Evolutionary conservation across 2,329 filamentous ascomycete species (phyloP).

Genomic region (Trichoderma sp.): DNA sequence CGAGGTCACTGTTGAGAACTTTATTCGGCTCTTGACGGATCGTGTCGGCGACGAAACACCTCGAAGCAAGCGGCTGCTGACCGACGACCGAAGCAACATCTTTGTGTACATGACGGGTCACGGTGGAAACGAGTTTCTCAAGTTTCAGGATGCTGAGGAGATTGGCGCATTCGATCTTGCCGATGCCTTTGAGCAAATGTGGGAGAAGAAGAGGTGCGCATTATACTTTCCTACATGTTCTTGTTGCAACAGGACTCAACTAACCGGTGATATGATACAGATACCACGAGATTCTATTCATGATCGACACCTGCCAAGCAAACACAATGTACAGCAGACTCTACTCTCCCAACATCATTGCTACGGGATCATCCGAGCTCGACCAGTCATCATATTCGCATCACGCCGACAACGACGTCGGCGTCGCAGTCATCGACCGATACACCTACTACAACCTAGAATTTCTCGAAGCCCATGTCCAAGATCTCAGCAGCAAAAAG

Average conservation of each 20-base stretch:
- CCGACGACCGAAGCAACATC: conserved; percentile 94
- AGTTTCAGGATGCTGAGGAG: conserved; percentile 98
- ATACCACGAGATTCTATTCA: conserved; percentile 97
- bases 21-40: conserved; percentile 92
- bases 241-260: background rate
- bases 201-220: conserved; percentile 91
- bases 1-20: conserved; percentile 98
- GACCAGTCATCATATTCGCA: conserved; percentile 97
- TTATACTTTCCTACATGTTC: background rate
- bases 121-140: conserved; percentile 95
- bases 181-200: conserved; percentile 99
- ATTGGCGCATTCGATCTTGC: conserved; percentile 95
- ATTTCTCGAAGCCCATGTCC: conserved; percentile 88
- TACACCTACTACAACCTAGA: conserved; percentile 99
- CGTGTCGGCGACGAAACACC: conserved; percentile 94
- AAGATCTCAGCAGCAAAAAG: conserved; percentile 81
- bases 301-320: conserved; percentile 99
- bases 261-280: conserved; percentile 40
- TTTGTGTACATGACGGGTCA: conserved; percentile 99
- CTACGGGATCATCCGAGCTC: conserved; percentile 92
- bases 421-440: conserved; percentile 95
- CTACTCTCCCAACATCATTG: conserved; percentile 97
- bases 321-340: conserved; percentile 99
- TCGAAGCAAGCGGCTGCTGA: conserved; percentile 87
- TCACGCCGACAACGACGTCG: conserved; percentile 96